A percentile compares a stretch with the other conserved stretches of the same genome.
Evolutionary conservation across 75 land plant species (phyloP).

Genomic region (Adiantum capillusveneris): DNA sequence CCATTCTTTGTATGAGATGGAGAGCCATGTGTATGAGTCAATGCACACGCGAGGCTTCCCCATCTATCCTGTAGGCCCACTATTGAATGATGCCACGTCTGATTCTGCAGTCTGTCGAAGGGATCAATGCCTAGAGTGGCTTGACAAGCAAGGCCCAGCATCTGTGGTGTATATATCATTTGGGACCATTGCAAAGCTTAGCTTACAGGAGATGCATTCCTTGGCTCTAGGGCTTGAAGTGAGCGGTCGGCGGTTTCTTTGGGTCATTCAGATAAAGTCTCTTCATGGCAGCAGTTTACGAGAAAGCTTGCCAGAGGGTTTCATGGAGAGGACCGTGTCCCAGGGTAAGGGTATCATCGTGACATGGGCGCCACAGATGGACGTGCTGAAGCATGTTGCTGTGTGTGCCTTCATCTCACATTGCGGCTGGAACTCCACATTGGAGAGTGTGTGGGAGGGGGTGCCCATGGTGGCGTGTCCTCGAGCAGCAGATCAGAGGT

Average conservation of each 20-base stretch:
- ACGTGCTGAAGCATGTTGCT: constrained; percentile 20
- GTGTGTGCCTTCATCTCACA: constrained; percentile 23
- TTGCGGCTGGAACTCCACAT: constrained; percentile 32
- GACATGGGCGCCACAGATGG: constrained; percentile 23
- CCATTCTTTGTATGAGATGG: too few relatives aligned
- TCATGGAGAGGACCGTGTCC: constrained; percentile 7
- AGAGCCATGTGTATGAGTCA: too few relatives aligned
- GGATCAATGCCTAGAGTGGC: constrained; percentile 43
- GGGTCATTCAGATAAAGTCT: constrained; percentile 20
- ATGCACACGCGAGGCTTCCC: too few relatives aligned
- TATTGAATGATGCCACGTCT: too few relatives aligned
- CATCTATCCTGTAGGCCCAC: too few relatives aligned
- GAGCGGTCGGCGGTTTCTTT: constrained; percentile 38
- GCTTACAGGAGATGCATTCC: constrained; percentile 38
- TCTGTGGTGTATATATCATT: constrained; percentile 63
- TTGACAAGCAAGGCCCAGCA: constrained; percentile 29
- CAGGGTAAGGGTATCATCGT: constrained; percentile 5
- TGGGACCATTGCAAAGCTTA: constrained; percentile 46
- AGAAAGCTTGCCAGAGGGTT: not conserved
- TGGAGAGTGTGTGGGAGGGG: constrained; percentile 15
- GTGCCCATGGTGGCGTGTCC: constrained; percentile 25
- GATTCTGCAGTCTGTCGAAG: too few relatives aligned
- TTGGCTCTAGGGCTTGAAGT: constrained; percentile 49
- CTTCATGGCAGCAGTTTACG: too few relatives aligned
- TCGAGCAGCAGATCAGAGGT: constrained; percentile 6